Evolutionary conservation across 208 protist species (phyloP), one percentile per base, ranked within the genome.

Genomic region (Porcisia deanei): DNA sequence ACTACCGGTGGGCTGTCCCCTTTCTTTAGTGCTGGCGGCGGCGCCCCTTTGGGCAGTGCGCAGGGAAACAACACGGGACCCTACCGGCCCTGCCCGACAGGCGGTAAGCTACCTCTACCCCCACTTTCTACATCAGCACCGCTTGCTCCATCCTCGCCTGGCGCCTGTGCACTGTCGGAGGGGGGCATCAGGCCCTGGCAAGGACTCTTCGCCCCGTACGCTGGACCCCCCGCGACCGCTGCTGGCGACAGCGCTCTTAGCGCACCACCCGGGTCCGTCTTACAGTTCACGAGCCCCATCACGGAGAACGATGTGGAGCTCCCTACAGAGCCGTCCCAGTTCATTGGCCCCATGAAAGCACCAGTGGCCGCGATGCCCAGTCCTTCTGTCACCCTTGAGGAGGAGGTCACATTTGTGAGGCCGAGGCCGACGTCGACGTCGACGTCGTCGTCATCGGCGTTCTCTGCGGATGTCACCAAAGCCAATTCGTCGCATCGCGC

Each of bases 1-100:
- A 82, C 78, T 12, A 82, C 78, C 6, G 78, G 78, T 2, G 55
- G 61, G 67, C 78, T 67, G 1, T 74, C 68, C 1, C 78, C 78
- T 18, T 41, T 58, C 9, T 55, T 55, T 39, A 34, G 30, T 41
- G 30, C 47, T 57, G 47, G 66, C 66, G 68, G 68, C 16, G 8
- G 16, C n/a, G 39, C 71, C 64, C 30, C 58, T 43, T 4, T 14
- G 55, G 25, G 47, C 71, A 18, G 14, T 12, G 53, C 68, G 49
- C 47, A 57, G 34, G 34, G 14, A 30, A 47, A 49, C 53, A 22
- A 14, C 39, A 43, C 45, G 18, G 20, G 49, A 25, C 55, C 76
- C 12, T 63, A 57, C 41, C 30, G 41, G 55, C 7, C 71, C 7
- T 82, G 77, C n/a, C 22, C 41, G 47, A 49, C 68, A 0, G 78